A percentile compares a stretch with the other conserved stretches of the same genome.
These are phyloP conservation scores for Sphaerulina vaccinii DNA, from an alignment of 2,329 filamentous ascomycete genomes.

Conservation along the genomic window DNA sequence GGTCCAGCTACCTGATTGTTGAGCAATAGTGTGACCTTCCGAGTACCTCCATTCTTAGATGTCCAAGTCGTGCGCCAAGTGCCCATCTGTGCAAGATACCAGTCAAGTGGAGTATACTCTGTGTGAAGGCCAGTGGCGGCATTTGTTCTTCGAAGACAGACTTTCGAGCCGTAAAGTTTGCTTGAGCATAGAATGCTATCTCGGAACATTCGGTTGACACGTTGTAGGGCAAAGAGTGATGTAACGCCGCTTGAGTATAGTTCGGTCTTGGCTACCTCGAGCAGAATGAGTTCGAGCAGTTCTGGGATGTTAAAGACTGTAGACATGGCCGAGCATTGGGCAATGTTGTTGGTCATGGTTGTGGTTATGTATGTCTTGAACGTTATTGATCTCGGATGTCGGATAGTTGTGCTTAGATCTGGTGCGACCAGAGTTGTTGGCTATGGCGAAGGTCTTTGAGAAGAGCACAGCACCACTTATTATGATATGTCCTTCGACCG, in stretches of 20 bases:
- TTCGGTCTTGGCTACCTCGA: neutral
- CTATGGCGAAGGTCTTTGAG: neutral
- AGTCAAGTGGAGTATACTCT: neutral
- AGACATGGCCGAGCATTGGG: neutral
- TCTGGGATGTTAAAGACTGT: neutral
- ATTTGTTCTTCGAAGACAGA: neutral
- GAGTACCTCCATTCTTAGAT: neutral
- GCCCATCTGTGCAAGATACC: neutral
- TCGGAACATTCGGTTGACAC: neutral
- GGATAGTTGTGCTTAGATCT: too few species aligned
- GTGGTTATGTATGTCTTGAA: too few species aligned
- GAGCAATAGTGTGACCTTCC: neutral
- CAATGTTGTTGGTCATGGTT: neutral
- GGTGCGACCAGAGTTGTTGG: too few species aligned
- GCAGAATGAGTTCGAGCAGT: conserved; percentile 1
- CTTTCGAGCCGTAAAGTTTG: neutral
- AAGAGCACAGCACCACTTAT: neutral
- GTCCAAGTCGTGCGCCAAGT: neutral
- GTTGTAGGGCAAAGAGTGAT: neutral
- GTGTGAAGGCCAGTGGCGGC: neutral
- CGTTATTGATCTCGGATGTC: too few species aligned
- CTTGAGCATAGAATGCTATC: neutral
- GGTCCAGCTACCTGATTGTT: neutral
- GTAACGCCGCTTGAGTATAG: neutral
- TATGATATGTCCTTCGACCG: neutral